Percentiles rank a stretch among this genome's conserved stretches.
These are phyloP conservation scores for Ophiocordyceps camponoti-saundersi DNA, from an alignment of 2,329 filamentous ascomycete genomes.

Conservation along the genomic window DNA sequence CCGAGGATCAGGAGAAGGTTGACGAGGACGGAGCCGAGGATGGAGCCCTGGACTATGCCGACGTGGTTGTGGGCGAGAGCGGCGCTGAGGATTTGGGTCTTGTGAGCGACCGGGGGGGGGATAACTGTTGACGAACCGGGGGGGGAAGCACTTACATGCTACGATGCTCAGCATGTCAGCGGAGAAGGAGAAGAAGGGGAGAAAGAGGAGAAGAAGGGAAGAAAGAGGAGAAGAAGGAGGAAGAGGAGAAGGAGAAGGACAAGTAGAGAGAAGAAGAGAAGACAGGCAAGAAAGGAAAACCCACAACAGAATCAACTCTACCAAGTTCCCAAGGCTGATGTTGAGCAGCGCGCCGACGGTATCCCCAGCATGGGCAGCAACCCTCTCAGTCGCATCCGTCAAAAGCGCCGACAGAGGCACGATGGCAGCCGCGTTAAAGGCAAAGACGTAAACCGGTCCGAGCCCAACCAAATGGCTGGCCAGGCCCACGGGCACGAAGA, in stretches of 20 bases:
- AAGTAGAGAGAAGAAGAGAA: not conserved
- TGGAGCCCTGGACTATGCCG: constrained; percentile 57
- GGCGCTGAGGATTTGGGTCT: constrained; percentile 22
- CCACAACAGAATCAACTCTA: constrained; percentile 43
- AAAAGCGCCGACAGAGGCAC: constrained; percentile 40
- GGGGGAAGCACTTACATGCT: constrained; percentile 16
- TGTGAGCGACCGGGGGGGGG: not conserved
- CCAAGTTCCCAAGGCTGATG: constrained; percentile 44
- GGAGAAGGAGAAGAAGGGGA: too few species aligned
- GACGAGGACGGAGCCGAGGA: constrained; percentile 62
- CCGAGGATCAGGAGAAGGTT: constrained; percentile 61
- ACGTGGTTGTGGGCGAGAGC: constrained; percentile 42
- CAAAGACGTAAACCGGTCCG: constrained; percentile 29
- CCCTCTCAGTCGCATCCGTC: constrained; percentile 41
- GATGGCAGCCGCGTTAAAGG: constrained; percentile 43
- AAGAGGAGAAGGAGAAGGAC: constrained; percentile 9
- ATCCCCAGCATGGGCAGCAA: constrained; percentile 38
- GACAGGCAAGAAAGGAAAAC: constrained; percentile 11
- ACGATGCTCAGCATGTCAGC: not conserved
- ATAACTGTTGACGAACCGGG: not conserved
- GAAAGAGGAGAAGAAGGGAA: constrained; percentile 10
- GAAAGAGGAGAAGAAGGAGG: constrained; percentile 1
- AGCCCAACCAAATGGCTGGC: constrained; percentile 25
- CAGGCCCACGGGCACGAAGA: constrained; percentile 57
- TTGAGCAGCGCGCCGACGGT: constrained; percentile 42